A percentile compares a stretch with the other conserved stretches of the same genome.
Evolutionary conservation across 768 basidiomycete genomes (phyloP).

Genomic region (Amanita fuliginea): DNA sequence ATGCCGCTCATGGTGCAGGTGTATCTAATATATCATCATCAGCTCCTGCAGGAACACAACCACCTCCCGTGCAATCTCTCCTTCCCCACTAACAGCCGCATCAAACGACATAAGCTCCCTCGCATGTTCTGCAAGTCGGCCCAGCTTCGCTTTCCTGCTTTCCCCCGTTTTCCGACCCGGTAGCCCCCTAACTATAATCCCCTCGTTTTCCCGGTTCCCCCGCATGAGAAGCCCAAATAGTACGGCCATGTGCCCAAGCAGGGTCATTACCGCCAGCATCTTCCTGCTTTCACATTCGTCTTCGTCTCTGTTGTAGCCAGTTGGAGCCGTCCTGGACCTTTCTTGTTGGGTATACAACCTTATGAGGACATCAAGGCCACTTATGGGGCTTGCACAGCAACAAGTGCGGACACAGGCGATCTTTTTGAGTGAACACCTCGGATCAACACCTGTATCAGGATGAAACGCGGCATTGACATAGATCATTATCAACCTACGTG

Average conservation of each 20-base stretch:
- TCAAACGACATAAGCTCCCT: conserved; percentile 40
- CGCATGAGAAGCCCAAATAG: conserved; percentile 49
- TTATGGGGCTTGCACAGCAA: conserved; percentile 33
- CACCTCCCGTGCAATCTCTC: conserved; percentile 31
- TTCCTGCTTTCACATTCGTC: not conserved
- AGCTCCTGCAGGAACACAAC: conserved; percentile 42
- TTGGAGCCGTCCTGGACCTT: not conserved
- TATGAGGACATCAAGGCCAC: conserved; percentile 39
- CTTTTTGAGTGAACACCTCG: conserved; percentile 34
- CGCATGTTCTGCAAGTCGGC: conserved; percentile 30
- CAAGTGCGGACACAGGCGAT: conserved; percentile 43
- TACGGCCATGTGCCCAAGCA: conserved; percentile 67
- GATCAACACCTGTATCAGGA: conserved; percentile 32
- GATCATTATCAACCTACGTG: conserved; percentile 27
- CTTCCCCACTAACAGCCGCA: conserved; percentile 12
- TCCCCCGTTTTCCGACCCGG: conserved; percentile 7
- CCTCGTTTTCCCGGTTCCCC: conserved; percentile 23
- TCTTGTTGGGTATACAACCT: conserved; percentile 35
- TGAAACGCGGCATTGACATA: not conserved
- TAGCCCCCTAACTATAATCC: conserved; percentile 20
- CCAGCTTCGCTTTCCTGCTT: conserved; percentile 17
- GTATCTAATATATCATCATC: conserved; percentile 9
- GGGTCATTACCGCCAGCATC: conserved; percentile 36
- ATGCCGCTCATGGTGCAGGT: too few species aligned
- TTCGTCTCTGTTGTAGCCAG: not conserved